Conservation (phyloP, 2,329 filamentous ascomycete species). For the Hyphodiscus sp. region DNA sequence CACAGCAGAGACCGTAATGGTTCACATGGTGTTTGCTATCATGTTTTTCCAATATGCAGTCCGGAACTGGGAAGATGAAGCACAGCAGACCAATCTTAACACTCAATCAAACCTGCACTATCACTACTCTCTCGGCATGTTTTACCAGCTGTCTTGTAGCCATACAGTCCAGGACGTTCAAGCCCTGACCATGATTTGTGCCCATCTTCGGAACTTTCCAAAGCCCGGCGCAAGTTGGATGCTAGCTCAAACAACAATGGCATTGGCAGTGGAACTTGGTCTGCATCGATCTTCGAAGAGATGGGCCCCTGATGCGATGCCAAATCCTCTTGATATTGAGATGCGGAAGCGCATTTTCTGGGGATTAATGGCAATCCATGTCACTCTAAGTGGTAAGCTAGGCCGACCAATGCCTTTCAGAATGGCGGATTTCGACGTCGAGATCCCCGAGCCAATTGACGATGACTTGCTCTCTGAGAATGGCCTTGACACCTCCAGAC, state of each 20-base stretch:
- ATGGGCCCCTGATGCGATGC: conserved; percentile 39
- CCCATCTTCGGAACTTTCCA: conserved; percentile 69
- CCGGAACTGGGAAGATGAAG: conserved; percentile 54
- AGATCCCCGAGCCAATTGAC: conserved; percentile 63
- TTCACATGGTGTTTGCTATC: conserved; percentile 74
- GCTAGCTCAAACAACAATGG: conserved; percentile 57
- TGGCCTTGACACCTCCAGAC: conserved; percentile 49
- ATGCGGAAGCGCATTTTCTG: conserved; percentile 76
- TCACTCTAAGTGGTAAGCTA: conserved; percentile 67
- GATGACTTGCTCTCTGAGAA: conserved; percentile 64
- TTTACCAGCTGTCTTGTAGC: conserved; percentile 56
- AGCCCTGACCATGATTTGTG: conserved; percentile 63
- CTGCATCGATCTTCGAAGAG: conserved; percentile 65
- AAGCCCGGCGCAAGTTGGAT: conserved; percentile 71
- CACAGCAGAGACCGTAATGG: conserved; percentile 58
- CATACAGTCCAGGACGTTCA: conserved; percentile 63
- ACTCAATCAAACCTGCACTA: conserved; percentile 70
- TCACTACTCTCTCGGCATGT: conserved; percentile 64
- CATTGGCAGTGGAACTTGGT: conserved; percentile 66
- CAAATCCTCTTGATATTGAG: conserved; percentile 60
- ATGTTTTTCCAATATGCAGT: conserved; percentile 74
- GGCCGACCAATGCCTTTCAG: conserved; percentile 71
- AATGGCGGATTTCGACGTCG: conserved; percentile 70
- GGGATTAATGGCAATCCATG: conserved; percentile 58
- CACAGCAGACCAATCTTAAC: conserved; percentile 49